Evolutionary conservation across 2,329 filamentous ascomycete genomes (phyloP).

Genomic region (Aureobasidium sp.): DNA sequence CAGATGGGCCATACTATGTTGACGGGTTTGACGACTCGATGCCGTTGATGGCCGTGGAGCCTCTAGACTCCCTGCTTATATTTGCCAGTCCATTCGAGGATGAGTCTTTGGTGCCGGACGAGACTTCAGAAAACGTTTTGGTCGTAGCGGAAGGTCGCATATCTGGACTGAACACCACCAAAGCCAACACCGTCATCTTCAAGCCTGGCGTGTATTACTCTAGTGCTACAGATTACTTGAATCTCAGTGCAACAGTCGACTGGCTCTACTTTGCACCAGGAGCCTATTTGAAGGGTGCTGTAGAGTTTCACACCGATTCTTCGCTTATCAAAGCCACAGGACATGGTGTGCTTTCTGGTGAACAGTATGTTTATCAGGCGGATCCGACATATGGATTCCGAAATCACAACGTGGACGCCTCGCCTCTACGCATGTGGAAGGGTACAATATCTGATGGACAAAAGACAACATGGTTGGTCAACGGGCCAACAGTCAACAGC

Average conservation of each 20-base stretch:
- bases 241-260: not conserved
- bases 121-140: not conserved
- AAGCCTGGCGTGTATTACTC: not conserved
- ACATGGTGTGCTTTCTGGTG: not conserved
- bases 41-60: not conserved
- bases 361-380: not conserved
- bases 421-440: constrained; percentile 3
- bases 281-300: not conserved
- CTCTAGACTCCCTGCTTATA: not conserved
- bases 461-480: not conserved
- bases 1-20: not conserved
- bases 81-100: constrained; percentile 5
- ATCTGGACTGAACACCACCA: not conserved
- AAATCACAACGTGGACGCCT: not conserved
- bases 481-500: not conserved
- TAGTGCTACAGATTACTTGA: not conserved
- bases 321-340: not conserved
- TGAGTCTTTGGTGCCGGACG: not conserved
- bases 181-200: not conserved
- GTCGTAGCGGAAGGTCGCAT: not conserved
- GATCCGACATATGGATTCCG: not conserved
- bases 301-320: not conserved
- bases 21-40: not conserved
- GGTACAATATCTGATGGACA: not conserved
- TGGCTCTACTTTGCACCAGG: constrained; percentile 9